phyloP scores from a whole-genome alignment of 108 stramenopile species.

The Skeletonema grethae region DNA sequence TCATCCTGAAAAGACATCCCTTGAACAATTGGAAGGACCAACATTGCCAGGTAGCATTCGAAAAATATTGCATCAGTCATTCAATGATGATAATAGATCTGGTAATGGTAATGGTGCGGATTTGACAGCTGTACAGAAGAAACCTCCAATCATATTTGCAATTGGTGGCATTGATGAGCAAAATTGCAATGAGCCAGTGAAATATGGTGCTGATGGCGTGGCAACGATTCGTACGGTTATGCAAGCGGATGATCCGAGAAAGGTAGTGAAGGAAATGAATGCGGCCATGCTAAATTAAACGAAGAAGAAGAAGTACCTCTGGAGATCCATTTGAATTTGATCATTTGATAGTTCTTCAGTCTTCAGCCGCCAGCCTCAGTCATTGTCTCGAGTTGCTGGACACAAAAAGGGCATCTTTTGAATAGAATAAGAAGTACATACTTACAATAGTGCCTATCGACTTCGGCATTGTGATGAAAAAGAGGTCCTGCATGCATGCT shows the following conservation, averaged over 20 bases:
- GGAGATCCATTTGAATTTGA: no score
- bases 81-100: neutral
- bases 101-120: neutral
- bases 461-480: no score
- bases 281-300: conserved; percentile 42
- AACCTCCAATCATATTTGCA: conserved; percentile 59
- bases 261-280: conserved; percentile 43
- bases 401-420: no score
- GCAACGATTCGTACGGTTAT: conserved; percentile 77
- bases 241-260: conserved; percentile 59
- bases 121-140: neutral
- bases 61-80: conserved; percentile 21
- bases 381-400: no score
- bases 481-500: no score
- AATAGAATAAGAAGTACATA: no score
- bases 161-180: conserved; percentile 79
- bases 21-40: conserved; percentile 75
- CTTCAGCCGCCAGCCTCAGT: no score
- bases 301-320: neutral
- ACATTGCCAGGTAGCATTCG: conserved; percentile 62
- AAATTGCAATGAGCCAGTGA: conserved; percentile 70
- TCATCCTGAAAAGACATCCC: conserved; percentile 72
- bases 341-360: no score
- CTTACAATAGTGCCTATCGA: no score
- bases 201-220: conserved; percentile 76